Conservation (phyloP, 1,284 basidiomycete genomes). For the Naganishia liquefaciens region DNA sequence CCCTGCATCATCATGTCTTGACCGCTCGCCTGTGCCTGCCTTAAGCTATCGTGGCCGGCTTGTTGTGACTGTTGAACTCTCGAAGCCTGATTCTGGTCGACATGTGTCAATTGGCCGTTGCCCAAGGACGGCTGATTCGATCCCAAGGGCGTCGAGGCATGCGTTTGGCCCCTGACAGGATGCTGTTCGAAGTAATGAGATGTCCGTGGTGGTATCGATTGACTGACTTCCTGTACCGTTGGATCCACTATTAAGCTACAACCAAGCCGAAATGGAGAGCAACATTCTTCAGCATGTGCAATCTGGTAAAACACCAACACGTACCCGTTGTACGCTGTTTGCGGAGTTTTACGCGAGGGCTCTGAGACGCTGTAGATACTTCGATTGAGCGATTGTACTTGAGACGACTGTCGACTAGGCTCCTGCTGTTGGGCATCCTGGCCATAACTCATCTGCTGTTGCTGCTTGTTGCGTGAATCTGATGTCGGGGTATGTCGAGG, state of each 20-base stretch:
- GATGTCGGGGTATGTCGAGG: conserved; percentile 10
- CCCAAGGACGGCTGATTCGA: not conserved
- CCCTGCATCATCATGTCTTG: conserved; percentile 8
- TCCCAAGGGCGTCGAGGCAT: not conserved
- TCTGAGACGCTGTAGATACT: conserved; percentile 8
- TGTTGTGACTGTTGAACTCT: conserved; percentile 1
- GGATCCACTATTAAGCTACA: conserved; percentile 12
- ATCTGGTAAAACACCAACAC: not conserved
- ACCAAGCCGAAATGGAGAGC: not conserved
- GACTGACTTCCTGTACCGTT: not conserved
- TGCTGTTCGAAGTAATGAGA: not conserved
- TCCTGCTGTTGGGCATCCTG: conserved; percentile 15
- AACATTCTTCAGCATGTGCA: no score
- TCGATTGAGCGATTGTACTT: conserved; percentile 3
- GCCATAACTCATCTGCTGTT: conserved; percentile 1
- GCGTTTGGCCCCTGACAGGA: not conserved
- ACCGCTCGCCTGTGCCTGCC: not conserved
- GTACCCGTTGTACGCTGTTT: conserved; percentile 12
- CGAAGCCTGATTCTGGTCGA: not conserved
- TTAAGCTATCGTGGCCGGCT: not conserved
- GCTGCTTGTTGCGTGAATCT: conserved; percentile 16
- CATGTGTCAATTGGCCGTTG: not conserved
- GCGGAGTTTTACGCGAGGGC: not conserved
- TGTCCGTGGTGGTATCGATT: not conserved
- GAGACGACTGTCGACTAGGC: conserved; percentile 5